phyloP scores from a whole-genome alignment of 2,329 filamentous ascomycete genomes.

The Penicillium sp. region DNA sequence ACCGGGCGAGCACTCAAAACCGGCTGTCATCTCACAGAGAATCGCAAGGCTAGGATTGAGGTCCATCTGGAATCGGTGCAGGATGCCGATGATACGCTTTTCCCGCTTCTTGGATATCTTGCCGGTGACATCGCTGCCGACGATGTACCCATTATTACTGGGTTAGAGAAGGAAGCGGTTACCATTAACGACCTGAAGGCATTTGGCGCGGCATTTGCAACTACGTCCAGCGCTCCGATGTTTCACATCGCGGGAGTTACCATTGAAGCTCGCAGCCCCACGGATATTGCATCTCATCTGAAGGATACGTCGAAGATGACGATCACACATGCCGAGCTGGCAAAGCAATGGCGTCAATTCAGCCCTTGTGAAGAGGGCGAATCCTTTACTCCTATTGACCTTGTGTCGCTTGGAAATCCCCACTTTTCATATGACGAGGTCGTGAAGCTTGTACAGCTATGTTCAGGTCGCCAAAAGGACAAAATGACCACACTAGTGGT shows the following conservation, averaged over 20 bases:
- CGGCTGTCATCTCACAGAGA: slow-evolving; percentile 10
- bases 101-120: slow-evolving; percentile 38
- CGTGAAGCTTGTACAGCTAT: slow-evolving; percentile 28
- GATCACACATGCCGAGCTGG: slow-evolving; percentile 5
- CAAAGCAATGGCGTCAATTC: slow-evolving; percentile 14
- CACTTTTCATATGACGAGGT: slow-evolving; percentile 43
- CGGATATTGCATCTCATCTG: slow-evolving; percentile 7
- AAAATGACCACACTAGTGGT: slow-evolving; percentile 11
- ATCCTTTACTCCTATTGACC: slow-evolving; percentile 21
- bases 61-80: slow-evolving; percentile 5
- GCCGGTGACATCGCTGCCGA: slow-evolving; percentile 30
- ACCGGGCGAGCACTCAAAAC: slow-evolving; percentile 31
- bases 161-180: slow-evolving; percentile 26
- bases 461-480: slow-evolving; percentile 23
- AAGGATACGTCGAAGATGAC: background rate
- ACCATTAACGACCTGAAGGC: slow-evolving; percentile 38
- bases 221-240: slow-evolving; percentile 41
- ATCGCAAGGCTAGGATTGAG: slow-evolving; percentile 25
- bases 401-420: slow-evolving; percentile 46
- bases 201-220: slow-evolving; percentile 45
- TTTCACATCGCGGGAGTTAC: slow-evolving; percentile 44
- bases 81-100: slow-evolving; percentile 35
- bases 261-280: slow-evolving; percentile 29
- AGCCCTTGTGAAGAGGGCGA: slow-evolving; percentile 14
- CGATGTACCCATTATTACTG: slow-evolving; percentile 35